A percentile compares a stretch with the other conserved stretches of the same genome.
Conservation (phyloP, 805 yeast species). For the Candida endomychidarum region DNA sequence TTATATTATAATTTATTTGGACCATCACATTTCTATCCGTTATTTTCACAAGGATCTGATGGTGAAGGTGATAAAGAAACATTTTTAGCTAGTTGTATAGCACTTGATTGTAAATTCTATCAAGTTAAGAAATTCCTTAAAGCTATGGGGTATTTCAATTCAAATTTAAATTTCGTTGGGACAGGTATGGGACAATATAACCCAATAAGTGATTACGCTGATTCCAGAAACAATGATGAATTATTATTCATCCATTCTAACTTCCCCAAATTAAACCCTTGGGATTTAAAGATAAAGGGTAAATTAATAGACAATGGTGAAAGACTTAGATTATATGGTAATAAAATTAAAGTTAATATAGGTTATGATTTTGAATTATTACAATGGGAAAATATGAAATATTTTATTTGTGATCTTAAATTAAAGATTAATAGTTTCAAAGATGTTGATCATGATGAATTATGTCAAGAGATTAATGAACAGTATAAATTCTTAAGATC, state of each 20-base stretch:
- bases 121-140: conserved; percentile 53
- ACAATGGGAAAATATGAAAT: conserved; percentile 61
- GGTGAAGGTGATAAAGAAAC: conserved; percentile 89
- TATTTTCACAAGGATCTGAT: conserved; percentile 44
- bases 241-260: conserved; percentile 63
- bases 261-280: conserved; percentile 66
- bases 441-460: conserved; percentile 37
- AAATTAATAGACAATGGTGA: conserved; percentile 44
- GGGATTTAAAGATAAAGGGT: conserved; percentile 45
- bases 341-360: conserved; percentile 49
- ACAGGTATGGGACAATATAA: conserved; percentile 77
- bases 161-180: conserved; percentile 50
- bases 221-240: conserved; percentile 19
- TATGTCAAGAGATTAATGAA: conserved; percentile 50
- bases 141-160: conserved; percentile 49
- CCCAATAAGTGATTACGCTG: conserved; percentile 57
- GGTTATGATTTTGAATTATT: conserved; percentile 59
- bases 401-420: conserved; percentile 51
- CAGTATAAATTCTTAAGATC: conserved; percentile 45
- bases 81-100: conserved; percentile 65
- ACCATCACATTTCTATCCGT: conserved; percentile 41
- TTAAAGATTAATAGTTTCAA: conserved; percentile 46
- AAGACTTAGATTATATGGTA: conserved; percentile 58
- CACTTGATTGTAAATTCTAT: conserved; percentile 47
- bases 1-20: conserved; percentile 44